Percentiles rank a stretch among this genome's conserved stretches.
Conservation (phyloP, 2,329 filamentous ascomycete species). For the Ophiosphaerella korrae region DNA sequence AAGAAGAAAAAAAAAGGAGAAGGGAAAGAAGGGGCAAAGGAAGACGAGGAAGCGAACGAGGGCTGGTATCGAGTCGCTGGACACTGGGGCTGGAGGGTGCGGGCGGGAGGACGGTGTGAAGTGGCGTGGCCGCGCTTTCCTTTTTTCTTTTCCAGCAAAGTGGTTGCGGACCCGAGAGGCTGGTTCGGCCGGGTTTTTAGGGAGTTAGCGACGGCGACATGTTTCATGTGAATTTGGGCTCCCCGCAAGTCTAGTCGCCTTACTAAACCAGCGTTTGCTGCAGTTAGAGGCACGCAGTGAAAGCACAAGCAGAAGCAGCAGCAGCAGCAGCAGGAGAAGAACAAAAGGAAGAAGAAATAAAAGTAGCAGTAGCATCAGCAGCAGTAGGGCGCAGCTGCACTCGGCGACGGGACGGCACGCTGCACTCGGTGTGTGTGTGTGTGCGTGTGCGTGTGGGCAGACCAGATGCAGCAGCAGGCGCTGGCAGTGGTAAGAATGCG, state of each 20-base stretch:
- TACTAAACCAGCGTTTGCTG: neutral
- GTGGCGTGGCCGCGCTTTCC: neutral
- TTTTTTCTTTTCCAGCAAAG: constrained; percentile 15
- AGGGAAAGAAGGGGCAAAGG: too few relatives aligned
- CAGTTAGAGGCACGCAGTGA: too few relatives aligned
- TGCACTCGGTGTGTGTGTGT: constrained; percentile 6
- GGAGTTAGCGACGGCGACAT: constrained; percentile 4
- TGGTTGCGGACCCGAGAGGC: constrained; percentile 21
- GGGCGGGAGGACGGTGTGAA: too few relatives aligned
- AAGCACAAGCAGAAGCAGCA: too few relatives aligned
- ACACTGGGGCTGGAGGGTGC: too few relatives aligned
- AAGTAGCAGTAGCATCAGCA: too few relatives aligned
- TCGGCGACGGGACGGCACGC: constrained; percentile 32
- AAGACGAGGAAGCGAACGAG: too few relatives aligned
- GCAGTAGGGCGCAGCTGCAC: neutral
- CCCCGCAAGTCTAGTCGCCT: constrained; percentile 23
- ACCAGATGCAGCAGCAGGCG: too few relatives aligned
- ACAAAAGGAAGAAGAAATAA: too few relatives aligned
- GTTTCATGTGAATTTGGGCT: constrained; percentile 23
- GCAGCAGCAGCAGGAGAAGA: too few relatives aligned
- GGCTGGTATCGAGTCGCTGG: too few relatives aligned
- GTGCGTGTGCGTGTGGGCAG: neutral
- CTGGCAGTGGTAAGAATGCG: neutral
- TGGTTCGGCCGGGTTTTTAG: constrained; percentile 29
- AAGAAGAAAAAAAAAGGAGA: constrained; percentile 1